Base-by-base conservation (phyloP, 2,329 filamentous ascomycete genomes). In the Cadophora gregata region DNA sequence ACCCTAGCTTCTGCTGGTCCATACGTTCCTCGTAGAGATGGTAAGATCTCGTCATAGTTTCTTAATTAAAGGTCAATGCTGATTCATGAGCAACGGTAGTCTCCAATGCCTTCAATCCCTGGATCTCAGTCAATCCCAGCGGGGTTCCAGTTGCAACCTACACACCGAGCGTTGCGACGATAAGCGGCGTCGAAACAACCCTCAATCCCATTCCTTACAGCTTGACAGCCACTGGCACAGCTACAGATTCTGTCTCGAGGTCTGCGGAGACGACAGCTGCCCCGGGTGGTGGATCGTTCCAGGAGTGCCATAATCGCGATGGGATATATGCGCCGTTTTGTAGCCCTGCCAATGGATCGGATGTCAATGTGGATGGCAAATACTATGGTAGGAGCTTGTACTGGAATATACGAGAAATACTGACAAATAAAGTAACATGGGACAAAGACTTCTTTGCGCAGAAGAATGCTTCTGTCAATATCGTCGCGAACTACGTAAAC, bases 401-500 rank as follows among this genome's bases (percentile, higher is more conserved):
- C 19, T 9, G 9, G 21, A 45, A 33, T 14, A 19, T 10, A 21
- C 21, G 10, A 16, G 25, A 45, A 12, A n/a, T 58, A 3, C 61
- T 68, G 29, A 67, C 29, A 25, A 1, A 9, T 8, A 16, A 9
- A 76, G 74, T 76, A 31, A 77, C 75, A 9, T 77, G 75, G 75
- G 75, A 77, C 47, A 67, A 70, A 4, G 68, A 59, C 24, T 75
- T 67, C 59, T 74, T 73, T 42, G 33, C 69, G 7, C 33, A 62
- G 21, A 71, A 69, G 48, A 77, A 77, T 47, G 62, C 67, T 4
- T 71, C 72, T 1, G 66, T 76, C n/a, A 59, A 73, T 6, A 56
- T 77, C 29, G 67, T 72, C 29, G 75, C 68, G 24, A 75, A 76
- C 58, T 76, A 74, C 48, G 63, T 75, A 4, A 76, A 77, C 65